phyloP scores from a whole-genome alignment of 1,284 basidiomycete species.

The Salmacisia buchloeana region DNA sequence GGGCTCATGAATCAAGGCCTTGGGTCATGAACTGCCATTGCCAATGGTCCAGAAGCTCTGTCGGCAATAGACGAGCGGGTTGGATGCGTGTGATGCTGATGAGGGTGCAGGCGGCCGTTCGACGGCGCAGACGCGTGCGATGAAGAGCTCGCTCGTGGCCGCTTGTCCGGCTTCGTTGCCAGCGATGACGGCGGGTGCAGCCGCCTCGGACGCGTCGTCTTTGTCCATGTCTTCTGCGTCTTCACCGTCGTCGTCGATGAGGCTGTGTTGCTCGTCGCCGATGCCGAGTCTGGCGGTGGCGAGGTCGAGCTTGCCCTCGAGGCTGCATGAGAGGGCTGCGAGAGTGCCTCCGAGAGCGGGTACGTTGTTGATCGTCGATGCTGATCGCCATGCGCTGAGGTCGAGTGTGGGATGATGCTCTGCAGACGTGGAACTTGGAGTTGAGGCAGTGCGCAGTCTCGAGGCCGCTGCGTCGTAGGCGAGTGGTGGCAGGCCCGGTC shows the following conservation, averaged over 20 bases:
- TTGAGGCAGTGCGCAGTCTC: conserved; percentile 5
- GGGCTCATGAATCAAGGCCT: no score
- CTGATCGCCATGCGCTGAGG: background rate
- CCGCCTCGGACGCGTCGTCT: background rate
- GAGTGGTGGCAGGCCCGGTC: conserved; percentile 14
- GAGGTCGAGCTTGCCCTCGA: conserved; percentile 20
- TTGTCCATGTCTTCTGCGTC: conserved; percentile 10
- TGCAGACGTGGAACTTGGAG: background rate
- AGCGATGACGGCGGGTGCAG: background rate
- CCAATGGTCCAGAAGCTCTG: no score
- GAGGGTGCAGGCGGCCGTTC: no score
- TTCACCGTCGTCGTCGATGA: background rate
- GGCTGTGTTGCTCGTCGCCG: conserved; percentile 4
- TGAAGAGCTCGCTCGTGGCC: background rate
- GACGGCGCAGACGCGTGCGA: conserved; percentile 6
- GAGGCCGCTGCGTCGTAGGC: background rate
- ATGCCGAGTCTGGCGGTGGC: conserved; percentile 12
- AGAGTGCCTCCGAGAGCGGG: conserved; percentile 13
- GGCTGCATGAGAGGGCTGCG: conserved; percentile 19
- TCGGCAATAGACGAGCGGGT: no score
- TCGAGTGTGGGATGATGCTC: background rate
- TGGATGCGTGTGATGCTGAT: no score
- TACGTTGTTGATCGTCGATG: conserved; percentile 9
- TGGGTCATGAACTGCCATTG: no score
- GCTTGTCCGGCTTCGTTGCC: background rate